Evolutionary conservation across 495 filamentous ascomycete genomes (phyloP).

Genomic region (Podospora appendiculata): DNA sequence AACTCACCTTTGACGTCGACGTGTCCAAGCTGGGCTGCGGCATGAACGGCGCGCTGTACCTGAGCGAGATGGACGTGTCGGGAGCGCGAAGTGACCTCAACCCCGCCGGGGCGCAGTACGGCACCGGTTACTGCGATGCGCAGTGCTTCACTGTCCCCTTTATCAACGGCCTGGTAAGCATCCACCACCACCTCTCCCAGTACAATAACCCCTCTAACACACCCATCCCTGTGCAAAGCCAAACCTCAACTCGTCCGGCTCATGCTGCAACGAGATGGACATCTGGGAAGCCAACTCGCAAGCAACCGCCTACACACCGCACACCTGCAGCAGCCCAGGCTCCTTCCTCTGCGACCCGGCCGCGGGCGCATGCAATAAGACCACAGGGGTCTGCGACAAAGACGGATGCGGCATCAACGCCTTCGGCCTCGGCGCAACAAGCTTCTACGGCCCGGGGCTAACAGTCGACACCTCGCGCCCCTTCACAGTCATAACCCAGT

Average conservation of each 20-base stretch:
- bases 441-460: constrained; percentile 48
- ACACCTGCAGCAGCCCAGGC: constrained; percentile 41
- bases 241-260: constrained; percentile 40
- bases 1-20: constrained; percentile 59
- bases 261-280: constrained; percentile 58
- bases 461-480: constrained; percentile 51
- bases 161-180: constrained; percentile 48
- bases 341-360: constrained; percentile 34
- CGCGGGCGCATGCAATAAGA: constrained; percentile 32
- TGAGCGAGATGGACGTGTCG: constrained; percentile 52
- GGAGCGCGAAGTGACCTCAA: constrained; percentile 50
- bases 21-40: constrained; percentile 53
- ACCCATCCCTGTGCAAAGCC: constrained; percentile 17
- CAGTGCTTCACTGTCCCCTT: constrained; percentile 51
- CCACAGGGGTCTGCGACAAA: constrained; percentile 52
- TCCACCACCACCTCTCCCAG: not conserved
- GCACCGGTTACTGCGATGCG: constrained; percentile 64
- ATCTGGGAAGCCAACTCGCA: constrained; percentile 56
- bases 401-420: constrained; percentile 59
- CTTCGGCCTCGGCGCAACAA: constrained; percentile 40
- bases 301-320: constrained; percentile 50
- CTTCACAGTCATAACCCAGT: constrained; percentile 64
- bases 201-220: too few relatives aligned
- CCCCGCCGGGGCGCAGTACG: constrained; percentile 55
- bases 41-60: constrained; percentile 61